A percentile compares a stretch with the other conserved stretches of the same genome.
Conservation (phyloP, 495 filamentous ascomycete genomes). For the Trichoderma reesei region DNA sequence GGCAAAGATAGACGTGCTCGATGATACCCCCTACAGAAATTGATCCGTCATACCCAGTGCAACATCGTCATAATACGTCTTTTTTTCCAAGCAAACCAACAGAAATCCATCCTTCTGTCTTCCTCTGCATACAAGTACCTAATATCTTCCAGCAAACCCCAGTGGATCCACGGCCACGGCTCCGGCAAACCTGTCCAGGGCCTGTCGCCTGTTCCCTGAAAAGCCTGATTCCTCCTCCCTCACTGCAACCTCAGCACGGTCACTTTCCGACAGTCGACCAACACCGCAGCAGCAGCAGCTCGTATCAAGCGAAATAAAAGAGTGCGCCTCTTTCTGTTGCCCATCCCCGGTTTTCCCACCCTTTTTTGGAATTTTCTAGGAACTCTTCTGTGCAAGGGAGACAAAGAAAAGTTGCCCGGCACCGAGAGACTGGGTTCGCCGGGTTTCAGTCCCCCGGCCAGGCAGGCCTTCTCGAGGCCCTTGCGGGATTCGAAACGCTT, state of each 20-base stretch:
- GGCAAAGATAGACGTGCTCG: no score
- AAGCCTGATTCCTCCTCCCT: background rate
- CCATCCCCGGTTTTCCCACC: background rate
- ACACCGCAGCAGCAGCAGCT: no score
- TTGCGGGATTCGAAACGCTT: background rate
- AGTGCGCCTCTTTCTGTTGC: background rate
- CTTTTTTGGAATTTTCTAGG: background rate
- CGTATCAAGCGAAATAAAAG: background rate
- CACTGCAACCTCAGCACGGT: background rate
- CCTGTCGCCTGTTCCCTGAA: no score
- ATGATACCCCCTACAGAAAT: no score
- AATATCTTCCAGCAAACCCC: background rate
- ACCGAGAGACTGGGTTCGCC: background rate
- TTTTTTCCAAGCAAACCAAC: background rate
- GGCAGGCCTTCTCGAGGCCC: no score
- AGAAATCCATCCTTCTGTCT: background rate
- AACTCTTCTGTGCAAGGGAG: background rate
- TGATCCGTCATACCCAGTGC: no score
- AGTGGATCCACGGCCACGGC: background rate
- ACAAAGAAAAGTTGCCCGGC: background rate
- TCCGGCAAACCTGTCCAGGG: background rate
- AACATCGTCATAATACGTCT: no score
- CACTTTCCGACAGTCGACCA: background rate
- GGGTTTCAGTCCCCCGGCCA: background rate
- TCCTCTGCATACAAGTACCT: background rate